phyloP scores from a whole-genome alignment of 495 filamentous ascomycete genomes.

The Neurospora sp. region DNA sequence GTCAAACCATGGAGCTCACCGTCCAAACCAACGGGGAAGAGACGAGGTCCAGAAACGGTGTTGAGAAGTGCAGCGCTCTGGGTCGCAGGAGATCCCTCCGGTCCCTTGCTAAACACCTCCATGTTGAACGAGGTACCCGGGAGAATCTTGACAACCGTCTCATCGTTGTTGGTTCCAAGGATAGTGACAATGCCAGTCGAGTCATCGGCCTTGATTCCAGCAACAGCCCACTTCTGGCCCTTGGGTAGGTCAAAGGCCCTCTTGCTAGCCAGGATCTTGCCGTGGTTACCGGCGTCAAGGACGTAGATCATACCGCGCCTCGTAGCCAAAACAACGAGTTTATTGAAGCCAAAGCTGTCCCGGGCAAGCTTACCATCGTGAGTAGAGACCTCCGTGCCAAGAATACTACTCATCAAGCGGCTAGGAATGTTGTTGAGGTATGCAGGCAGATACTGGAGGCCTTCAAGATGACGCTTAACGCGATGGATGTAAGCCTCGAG shows the following conservation, averaged over 20 bases:
- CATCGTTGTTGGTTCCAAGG: conserved; percentile 46
- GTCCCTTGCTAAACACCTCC: conserved; percentile 27
- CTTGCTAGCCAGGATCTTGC: conserved; percentile 63
- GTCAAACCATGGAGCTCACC: conserved; percentile 34
- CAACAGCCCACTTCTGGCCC: conserved; percentile 53
- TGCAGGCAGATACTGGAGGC: conserved; percentile 68
- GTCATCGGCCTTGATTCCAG: conserved; percentile 51
- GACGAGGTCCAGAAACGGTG: conserved; percentile 35
- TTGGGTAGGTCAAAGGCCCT: conserved; percentile 45
- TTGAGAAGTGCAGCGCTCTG: conserved; percentile 42
- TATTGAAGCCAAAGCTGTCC: conserved; percentile 82
- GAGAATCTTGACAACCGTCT: conserved; percentile 23
- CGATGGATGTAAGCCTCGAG: conserved; percentile 77
- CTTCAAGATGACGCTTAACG: conserved; percentile 67
- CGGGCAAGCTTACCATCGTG: conserved; percentile 46
- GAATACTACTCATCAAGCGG: conserved; percentile 58
- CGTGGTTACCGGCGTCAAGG: conserved; percentile 66
- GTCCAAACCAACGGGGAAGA: conserved; percentile 38
- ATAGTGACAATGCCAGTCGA: conserved; percentile 46
- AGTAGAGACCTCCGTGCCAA: conserved; percentile 39
- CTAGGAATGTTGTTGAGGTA: conserved; percentile 57
- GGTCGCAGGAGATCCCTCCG: conserved; percentile 20
- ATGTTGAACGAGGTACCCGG: neutral
- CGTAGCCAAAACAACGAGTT: conserved; percentile 73
- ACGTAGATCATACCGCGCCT: conserved; percentile 67